A percentile compares a stretch with the other conserved stretches of the same genome.
Evolutionary conservation across 2,329 filamentous ascomycete genomes (phyloP).

Genomic region (Rutstroemia sp.): DNA sequence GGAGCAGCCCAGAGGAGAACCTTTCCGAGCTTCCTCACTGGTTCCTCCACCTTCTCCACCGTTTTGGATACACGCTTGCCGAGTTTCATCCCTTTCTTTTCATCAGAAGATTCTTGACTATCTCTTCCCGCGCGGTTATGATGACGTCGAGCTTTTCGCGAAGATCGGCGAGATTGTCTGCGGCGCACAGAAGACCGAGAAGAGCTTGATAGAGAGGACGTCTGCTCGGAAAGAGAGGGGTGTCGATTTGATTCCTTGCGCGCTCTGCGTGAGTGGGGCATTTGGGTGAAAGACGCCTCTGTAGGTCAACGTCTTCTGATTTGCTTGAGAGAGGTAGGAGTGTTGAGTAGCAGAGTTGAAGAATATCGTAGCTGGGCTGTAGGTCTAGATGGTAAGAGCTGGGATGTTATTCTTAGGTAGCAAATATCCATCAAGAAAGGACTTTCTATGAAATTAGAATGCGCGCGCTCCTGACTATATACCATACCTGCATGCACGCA

Average conservation of each 20-base stretch:
- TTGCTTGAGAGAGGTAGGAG: not conserved
- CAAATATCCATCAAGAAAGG: not conserved
- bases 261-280: not conserved
- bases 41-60: constrained; percentile 4
- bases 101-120: not conserved
- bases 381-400: not conserved
- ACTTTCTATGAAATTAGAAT: not conserved
- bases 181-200: not conserved
- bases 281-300: not conserved
- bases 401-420: not conserved
- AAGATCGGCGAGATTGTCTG: not conserved
- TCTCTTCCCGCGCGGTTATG: not conserved
- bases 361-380: too few relatives aligned
- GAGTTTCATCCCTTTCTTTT: not conserved
- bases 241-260: not conserved
- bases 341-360: not conserved
- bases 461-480: not conserved
- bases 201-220: not conserved
- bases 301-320: not conserved
- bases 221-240: not conserved
- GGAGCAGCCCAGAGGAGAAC: constrained; percentile 4
- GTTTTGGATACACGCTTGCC: not conserved
- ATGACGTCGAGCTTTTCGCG: not conserved
- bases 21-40: constrained; percentile 7
- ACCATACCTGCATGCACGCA: not conserved